These are phyloP conservation scores for Colletotrichum salicis DNA, from an alignment of 2,329 filamentous ascomycete species.

Conservation along the genomic window DNA sequence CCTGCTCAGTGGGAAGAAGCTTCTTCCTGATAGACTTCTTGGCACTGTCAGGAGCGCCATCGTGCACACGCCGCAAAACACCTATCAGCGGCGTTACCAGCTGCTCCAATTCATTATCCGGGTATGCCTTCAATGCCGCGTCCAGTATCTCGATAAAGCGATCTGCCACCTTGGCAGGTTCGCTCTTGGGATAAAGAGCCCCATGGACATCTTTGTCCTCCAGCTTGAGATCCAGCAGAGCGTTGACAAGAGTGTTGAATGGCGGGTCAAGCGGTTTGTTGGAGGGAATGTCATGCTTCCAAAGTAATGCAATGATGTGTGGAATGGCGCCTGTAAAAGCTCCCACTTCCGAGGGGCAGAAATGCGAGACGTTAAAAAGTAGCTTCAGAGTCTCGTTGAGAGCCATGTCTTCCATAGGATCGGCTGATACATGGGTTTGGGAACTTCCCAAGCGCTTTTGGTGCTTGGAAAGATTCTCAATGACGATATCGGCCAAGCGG, in stretches of 20 bases:
- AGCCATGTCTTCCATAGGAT: slow-evolving; percentile 81
- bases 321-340: slow-evolving; percentile 76
- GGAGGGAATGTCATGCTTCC: slow-evolving; percentile 65
- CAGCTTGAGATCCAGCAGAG: slow-evolving; percentile 82
- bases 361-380: slow-evolving; percentile 87
- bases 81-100: slow-evolving; percentile 79
- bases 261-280: slow-evolving; percentile 78
- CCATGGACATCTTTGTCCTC: slow-evolving; percentile 61
- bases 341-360: slow-evolving; percentile 69
- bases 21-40: slow-evolving; percentile 70
- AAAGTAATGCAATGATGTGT: slow-evolving; percentile 77
- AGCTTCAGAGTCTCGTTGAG: slow-evolving; percentile 87
- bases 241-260: slow-evolving; percentile 79
- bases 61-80: slow-evolving; percentile 77
- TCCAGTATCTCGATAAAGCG: slow-evolving; percentile 78
- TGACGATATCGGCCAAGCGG: slow-evolving; percentile 74
- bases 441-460: slow-evolving; percentile 54
- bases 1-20: slow-evolving; percentile 80
- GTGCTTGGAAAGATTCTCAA: slow-evolving; percentile 77
- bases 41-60: slow-evolving; percentile 71
- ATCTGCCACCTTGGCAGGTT: slow-evolving; percentile 68
- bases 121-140: slow-evolving; percentile 70
- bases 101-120: slow-evolving; percentile 76
- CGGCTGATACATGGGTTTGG: slow-evolving; percentile 44
- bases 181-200: slow-evolving; percentile 73